Conservation (phyloP, 2,329 filamentous ascomycete species). For the Cladophialophora exuberans region DNA sequence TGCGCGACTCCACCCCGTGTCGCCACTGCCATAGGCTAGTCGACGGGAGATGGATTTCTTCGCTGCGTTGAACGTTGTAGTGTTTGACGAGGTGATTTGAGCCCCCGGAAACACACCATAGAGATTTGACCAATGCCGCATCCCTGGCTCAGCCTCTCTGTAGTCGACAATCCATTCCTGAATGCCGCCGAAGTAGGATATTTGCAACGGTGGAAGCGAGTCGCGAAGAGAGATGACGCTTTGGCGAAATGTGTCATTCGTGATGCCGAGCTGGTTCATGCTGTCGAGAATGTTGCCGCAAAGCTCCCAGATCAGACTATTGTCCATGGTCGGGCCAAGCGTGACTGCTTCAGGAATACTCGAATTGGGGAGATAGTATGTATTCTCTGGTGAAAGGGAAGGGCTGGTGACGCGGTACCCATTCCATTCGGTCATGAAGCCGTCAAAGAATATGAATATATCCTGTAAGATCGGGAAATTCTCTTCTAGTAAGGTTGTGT, state of each 20-base stretch:
- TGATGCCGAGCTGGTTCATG: not conserved
- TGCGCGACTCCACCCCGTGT: not conserved
- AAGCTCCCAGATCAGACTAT: conserved; percentile 1
- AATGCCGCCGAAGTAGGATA: not conserved
- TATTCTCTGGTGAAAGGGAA: conserved; percentile 38
- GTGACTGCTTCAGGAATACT: not conserved
- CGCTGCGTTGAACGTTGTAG: not conserved
- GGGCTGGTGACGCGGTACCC: conserved; percentile 36
- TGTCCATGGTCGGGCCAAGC: conserved; percentile 3
- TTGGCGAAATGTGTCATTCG: not conserved
- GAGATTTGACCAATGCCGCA: not conserved
- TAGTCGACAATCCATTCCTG: not conserved
- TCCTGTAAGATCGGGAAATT: conserved; percentile 36
- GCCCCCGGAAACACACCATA: not conserved
- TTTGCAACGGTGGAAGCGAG: not conserved
- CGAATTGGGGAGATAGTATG: conserved; percentile 30
- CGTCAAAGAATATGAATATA: conserved; percentile 37
- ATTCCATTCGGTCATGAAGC: conserved; percentile 36
- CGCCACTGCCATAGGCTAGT: not conserved
- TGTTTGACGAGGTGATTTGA: not conserved
- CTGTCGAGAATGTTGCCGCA: not conserved
- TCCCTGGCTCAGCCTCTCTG: not conserved
- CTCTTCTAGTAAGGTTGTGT: conserved; percentile 28
- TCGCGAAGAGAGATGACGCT: not conserved
- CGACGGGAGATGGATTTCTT: not conserved